Base-by-base conservation (phyloP, 331 rosid genomes). In the Pyrus hybrid region DNA sequence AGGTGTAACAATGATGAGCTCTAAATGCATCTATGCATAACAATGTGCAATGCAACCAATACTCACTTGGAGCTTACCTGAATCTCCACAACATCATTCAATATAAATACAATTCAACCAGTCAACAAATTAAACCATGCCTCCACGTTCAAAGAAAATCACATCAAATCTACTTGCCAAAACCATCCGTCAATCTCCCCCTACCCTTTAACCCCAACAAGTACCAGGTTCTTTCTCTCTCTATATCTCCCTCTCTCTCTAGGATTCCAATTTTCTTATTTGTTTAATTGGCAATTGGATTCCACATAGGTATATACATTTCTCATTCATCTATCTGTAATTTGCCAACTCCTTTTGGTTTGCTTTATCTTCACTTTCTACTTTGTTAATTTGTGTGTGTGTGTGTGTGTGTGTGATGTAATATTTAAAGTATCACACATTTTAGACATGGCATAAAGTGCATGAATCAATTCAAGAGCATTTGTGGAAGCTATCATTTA, bases 91-190 rank as follows among this genome's bases (percentile, higher is more conserved):
- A n/a, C n/a, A n/a, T n/a, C n/a, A n/a, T n/a, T n/a, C n/a, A n/a
- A n/a, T n/a, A n/a, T n/a, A n/a, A n/a, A n/a, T n/a, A n/a, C n/a
- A n/a, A n/a, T n/a, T n/a, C 90, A 37, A 90, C 83, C 80, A 80
- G 76, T 89, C 91, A 84, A 47, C 30, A 22, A 22, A 13, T 14
- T 0, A 57, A 54, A 57, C 71, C 22, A 86, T 86, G 90, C 87
- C 90, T 72, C 30, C 81, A 23, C 49, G 65, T 26, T 66, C 79
- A 57, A 78, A 78, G 43, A 82, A 74, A 57, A 85, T 41, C 67
- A 13, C 21, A 65, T 1, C 26, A 51, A 76, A 67, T 20, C 26
- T 28, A 10, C 8, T 33, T 26, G 73, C 67, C 68, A 49, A 41
- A 6, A 41, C 41, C 60, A 61, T 69, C 74, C n/a, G 60, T 23